Percentiles rank a stretch among this genome's conserved stretches.
These are phyloP conservation scores for Apiotrichum brassicae DNA, from an alignment of 1,284 basidiomycete genomes.

Conservation along the genomic window DNA sequence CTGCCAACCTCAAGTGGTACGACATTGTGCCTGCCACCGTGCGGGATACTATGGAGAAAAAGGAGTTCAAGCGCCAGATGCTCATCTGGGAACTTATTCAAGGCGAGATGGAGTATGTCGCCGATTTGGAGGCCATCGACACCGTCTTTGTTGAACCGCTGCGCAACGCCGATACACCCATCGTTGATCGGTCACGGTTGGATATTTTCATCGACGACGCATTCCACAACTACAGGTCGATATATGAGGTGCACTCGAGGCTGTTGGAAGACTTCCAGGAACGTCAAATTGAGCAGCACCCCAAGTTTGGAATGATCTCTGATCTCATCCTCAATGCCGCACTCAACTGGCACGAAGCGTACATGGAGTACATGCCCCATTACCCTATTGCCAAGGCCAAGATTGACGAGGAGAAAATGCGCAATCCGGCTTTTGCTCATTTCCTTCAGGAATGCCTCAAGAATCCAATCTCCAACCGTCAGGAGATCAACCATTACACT, in stretches of 20 bases:
- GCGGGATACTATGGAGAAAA: slow-evolving; percentile 59
- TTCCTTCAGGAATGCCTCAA: slow-evolving; percentile 59
- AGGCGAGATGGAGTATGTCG: slow-evolving; percentile 90
- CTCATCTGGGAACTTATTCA: slow-evolving; percentile 93
- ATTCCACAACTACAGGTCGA: slow-evolving; percentile 70
- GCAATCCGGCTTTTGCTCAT: slow-evolving; percentile 68
- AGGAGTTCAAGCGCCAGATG: slow-evolving; percentile 81
- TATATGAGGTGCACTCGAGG: slow-evolving; percentile 66
- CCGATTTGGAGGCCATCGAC: slow-evolving; percentile 84
- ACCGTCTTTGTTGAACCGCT: slow-evolving; percentile 66
- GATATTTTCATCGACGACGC: slow-evolving; percentile 78
- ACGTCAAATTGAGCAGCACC: slow-evolving; percentile 85
- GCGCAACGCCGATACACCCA: slow-evolving; percentile 64
- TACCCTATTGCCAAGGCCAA: slow-evolving; percentile 89
- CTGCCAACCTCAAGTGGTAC: slow-evolving; percentile 76
- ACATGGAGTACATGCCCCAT: slow-evolving; percentile 86
- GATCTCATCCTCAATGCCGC: slow-evolving; percentile 82
- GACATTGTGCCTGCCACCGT: slow-evolving; percentile 70
- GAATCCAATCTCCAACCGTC: slow-evolving; percentile 51
- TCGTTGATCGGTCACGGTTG: slow-evolving; percentile 66
- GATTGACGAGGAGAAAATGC: slow-evolving; percentile 78
- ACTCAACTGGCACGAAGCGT: slow-evolving; percentile 85
- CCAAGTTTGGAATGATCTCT: slow-evolving; percentile 72
- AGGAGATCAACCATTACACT: slow-evolving; percentile 83
- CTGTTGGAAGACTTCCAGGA: slow-evolving; percentile 77